Base-by-base conservation (phyloP, 495 filamentous ascomycete genomes). In the Neurospora sp. region DNA sequence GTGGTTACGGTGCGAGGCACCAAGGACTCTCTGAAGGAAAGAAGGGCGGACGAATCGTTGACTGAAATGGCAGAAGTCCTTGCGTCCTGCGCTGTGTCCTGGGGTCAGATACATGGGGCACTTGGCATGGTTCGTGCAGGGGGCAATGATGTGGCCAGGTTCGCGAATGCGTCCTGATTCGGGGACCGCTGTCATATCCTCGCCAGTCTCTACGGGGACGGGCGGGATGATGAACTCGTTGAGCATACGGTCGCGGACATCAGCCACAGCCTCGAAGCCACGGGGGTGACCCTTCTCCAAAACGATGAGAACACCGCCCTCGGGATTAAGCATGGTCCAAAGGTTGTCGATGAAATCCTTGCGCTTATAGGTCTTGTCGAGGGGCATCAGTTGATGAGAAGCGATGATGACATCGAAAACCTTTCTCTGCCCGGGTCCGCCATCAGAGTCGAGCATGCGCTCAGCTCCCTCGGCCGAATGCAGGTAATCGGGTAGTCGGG, bases 181-280 rank as follows among this genome's bases (percentile, higher is more conserved):
- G n/a, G 71, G 45, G 42, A 73, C 41, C 53, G 84, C 75, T n/a
- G 78, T 77, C 12, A 78, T 73, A 69, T 76, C 78, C 27, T 78
- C 75, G 14, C 76, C 68, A 27, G 73, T 74, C n/a, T 80, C 77
- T 40, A 78, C 74, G 2, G 87, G 85, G 17, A 81, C 86, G 6
- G 92, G 90, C 48, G 91, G 90, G 12, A 90, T 79, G 75, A 98
- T 92, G 76, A 92, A 88, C 39, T 90, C 87, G 71, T 91, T 87
- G 0, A 98, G 87, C 4, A 99, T 82, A 74, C 91, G 87, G 61
- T 92, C 83, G 37, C 96, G 89, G 7, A 94, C 94, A 45, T 90
- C 89, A 31, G 94, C 94, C 69, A 99, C 90, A 2, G 93, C 90
- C 80, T 99, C 96, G 74, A 99, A 99, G 0, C 96, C 96, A 35